A percentile compares a stretch with the other conserved stretches of the same genome.
These are phyloP conservation scores for Bocquillonia castaneifolia DNA, from an alignment of 441 rosid genomes.

Conservation along the genomic window DNA sequence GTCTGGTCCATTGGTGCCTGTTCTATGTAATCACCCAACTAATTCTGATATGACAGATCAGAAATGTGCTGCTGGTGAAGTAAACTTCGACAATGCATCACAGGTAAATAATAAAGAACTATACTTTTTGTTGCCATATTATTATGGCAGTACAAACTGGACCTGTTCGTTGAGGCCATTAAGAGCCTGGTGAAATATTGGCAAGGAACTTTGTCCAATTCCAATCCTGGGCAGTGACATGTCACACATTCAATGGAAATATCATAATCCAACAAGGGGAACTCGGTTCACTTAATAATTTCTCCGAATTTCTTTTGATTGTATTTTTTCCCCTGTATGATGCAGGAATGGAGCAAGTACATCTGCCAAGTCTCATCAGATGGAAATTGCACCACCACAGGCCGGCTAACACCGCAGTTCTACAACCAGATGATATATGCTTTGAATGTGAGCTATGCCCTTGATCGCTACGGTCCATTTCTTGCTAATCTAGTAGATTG, in stretches of 20 bases:
- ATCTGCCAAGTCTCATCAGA: slow-evolving; percentile 52
- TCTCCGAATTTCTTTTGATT: no score
- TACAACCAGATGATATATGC: slow-evolving; percentile 55
- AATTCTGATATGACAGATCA: slow-evolving; percentile 57
- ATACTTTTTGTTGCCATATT: background rate
- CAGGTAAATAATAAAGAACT: slow-evolving; percentile 37
- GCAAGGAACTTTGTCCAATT: no score
- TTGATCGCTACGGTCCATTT: slow-evolving; percentile 70
- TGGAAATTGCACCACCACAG: slow-evolving; percentile 56
- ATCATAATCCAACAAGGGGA: no score
- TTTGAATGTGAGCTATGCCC: slow-evolving; percentile 62
- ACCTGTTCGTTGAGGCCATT: no score
- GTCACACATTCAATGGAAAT: no score
- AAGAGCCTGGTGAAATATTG: no score
- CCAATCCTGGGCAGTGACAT: no score
- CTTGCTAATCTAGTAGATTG: slow-evolving; percentile 63
- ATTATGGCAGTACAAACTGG: background rate
- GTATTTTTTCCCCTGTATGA: background rate
- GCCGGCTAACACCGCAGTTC: slow-evolving; percentile 64
- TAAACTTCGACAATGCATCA: slow-evolving; percentile 52
- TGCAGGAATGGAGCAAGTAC: slow-evolving; percentile 47
- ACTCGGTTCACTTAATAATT: no score
- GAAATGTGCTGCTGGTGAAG: slow-evolving; percentile 52
- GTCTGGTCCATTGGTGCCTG: slow-evolving; percentile 72
- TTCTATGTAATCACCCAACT: slow-evolving; percentile 73